These are phyloP conservation scores for Penicillium brasilianum DNA, from an alignment of 2,329 filamentous ascomycete genomes.

Conservation along the genomic window DNA sequence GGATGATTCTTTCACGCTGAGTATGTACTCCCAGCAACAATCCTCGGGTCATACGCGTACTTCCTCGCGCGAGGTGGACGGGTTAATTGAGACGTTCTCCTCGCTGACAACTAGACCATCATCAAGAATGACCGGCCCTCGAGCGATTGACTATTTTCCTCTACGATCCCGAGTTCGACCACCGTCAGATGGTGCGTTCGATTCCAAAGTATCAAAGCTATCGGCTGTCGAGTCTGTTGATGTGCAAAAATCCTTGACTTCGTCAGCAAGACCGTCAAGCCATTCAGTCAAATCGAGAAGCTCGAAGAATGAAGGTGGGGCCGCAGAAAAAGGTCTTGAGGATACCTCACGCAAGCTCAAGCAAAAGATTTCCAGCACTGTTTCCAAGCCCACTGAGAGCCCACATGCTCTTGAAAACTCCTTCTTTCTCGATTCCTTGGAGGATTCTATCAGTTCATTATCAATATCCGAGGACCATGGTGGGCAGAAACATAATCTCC, in stretches of 20 bases:
- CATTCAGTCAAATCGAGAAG: conserved; percentile 24
- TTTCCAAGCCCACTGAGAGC: not conserved
- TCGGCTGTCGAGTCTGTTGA: conserved; percentile 8
- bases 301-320: not conserved
- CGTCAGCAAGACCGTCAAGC: conserved; percentile 28
- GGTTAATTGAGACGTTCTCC: conserved; percentile 34
- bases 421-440: conserved; percentile 22
- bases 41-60: conserved; percentile 8
- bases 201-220: conserved; percentile 19
- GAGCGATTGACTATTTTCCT: conserved; percentile 19
- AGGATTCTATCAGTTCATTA: conserved; percentile 28
- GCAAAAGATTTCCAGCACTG: not conserved
- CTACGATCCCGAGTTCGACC: conserved; percentile 16
- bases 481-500: not conserved
- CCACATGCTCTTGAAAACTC: not conserved
- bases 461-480: conserved; percentile 20
- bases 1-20: conserved; percentile 20
- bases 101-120: conserved; percentile 28
- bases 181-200: conserved; percentile 12
- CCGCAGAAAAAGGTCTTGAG: not conserved
- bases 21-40: conserved; percentile 25
- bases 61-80: conserved; percentile 28
- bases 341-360: conserved; percentile 5
- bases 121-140: conserved; percentile 29
- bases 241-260: conserved; percentile 7